These are phyloP conservation scores for Arachis monticola DNA, from an alignment of 331 rosid genomes.

Conservation along the genomic window DNA sequence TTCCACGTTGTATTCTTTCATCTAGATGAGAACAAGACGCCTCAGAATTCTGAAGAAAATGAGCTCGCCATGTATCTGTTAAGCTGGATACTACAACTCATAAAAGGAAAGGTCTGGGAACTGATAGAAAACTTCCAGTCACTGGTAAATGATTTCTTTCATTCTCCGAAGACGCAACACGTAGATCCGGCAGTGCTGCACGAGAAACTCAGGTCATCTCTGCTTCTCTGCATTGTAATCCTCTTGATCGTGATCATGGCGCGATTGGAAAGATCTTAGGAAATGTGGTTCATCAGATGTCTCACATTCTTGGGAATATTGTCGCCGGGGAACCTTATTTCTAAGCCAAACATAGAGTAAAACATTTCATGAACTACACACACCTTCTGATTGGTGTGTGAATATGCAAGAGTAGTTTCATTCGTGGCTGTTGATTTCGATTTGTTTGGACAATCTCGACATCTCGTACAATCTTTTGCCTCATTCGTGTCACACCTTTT, in stretches of 20 bases:
- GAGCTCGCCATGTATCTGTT: conserved; percentile 44
- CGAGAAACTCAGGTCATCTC: conserved; percentile 60
- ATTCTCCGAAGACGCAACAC: conserved; percentile 32
- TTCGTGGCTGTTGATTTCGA: not conserved
- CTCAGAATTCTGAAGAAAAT: conserved; percentile 33
- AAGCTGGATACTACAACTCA: conserved; percentile 55
- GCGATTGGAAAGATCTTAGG: conserved; percentile 39
- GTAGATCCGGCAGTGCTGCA: conserved; percentile 35
- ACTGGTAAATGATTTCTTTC: conserved; percentile 55
- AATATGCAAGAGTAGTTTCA: not conserved
- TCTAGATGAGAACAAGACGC: conserved; percentile 44
- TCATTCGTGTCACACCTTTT: not conserved
- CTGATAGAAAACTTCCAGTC: conserved; percentile 56
- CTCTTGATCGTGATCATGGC: conserved; percentile 58
- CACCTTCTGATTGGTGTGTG: not conserved
- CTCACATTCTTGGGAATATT: no score
- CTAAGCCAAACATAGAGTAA: no score
- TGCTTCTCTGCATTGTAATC: conserved; percentile 61
- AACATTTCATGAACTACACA: no score
- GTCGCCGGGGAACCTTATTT: no score
- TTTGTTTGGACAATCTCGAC: not conserved
- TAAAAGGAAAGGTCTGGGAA: conserved; percentile 55
- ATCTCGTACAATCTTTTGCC: not conserved
- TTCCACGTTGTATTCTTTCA: conserved; percentile 6
- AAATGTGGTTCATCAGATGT: no score